Evolutionary conservation across 495 filamentous ascomycete genomes (phyloP).

Genomic region (Penicillium alfredii): DNA sequence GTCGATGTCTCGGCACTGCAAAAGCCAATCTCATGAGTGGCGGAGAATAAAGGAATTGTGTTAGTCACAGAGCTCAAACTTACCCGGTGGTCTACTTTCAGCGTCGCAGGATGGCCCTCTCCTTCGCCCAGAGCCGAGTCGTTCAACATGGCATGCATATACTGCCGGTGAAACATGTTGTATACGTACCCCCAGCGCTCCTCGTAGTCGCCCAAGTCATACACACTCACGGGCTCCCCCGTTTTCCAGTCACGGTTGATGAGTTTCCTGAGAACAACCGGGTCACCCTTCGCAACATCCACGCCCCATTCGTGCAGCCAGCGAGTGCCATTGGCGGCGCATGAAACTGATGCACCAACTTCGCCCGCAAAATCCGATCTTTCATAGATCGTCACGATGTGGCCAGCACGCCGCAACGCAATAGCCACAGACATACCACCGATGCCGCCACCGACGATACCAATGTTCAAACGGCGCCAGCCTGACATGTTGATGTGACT

Average conservation of each 20-base stretch:
- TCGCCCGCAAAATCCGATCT: constrained; percentile 38
- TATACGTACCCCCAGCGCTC: constrained; percentile 43
- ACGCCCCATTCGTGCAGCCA: constrained; percentile 45
- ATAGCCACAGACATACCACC: constrained; percentile 64
- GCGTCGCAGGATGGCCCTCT: constrained; percentile 34
- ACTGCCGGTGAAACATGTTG: constrained; percentile 51
- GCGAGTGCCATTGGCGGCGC: constrained; percentile 40
- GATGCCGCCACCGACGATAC: constrained; percentile 62
- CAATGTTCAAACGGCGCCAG: constrained; percentile 40
- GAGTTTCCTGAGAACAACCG: constrained; percentile 41
- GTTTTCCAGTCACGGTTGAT: constrained; percentile 48
- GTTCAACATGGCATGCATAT: constrained; percentile 52
- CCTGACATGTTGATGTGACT: constrained; percentile 11
- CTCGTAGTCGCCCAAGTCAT: constrained; percentile 40
- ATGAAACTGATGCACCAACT: constrained; percentile 40
- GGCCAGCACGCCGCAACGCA: constrained; percentile 57
- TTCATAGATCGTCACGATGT: constrained; percentile 49
- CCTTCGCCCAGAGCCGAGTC: constrained; percentile 41
- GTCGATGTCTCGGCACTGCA: constrained; percentile 33
- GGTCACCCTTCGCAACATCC: constrained; percentile 39
- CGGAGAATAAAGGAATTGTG: too few species aligned
- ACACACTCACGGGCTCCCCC: constrained; percentile 40
- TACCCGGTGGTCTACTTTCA: constrained; percentile 41
- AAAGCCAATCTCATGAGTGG: constrained; percentile 3
- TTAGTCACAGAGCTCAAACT: background rate